These are phyloP conservation scores for Boletellus deceptivus DNA, from an alignment of 1,284 basidiomycete genomes.

Conservation along the genomic window DNA sequence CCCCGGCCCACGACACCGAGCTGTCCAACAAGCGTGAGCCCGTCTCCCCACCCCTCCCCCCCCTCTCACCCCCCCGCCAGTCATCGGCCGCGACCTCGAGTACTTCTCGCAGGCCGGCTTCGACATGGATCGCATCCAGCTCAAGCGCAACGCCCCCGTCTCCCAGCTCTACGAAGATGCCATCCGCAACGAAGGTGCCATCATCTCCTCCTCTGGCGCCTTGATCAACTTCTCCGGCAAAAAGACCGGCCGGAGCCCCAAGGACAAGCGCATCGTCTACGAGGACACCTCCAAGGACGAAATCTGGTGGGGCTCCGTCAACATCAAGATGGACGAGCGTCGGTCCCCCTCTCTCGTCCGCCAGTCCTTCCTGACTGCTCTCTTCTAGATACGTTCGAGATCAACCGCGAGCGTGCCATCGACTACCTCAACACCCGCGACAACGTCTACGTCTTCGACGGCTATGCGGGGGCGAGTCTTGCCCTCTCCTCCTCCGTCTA, in stretches of 20 bases:
- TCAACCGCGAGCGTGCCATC: constrained; percentile 99
- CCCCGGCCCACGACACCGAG: constrained; percentile 67
- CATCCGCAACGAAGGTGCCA: constrained; percentile 95
- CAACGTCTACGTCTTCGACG: constrained; percentile 99
- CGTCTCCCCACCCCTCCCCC: neutral
- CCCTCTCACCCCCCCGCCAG: constrained; percentile 34
- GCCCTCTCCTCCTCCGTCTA: constrained; percentile 4
- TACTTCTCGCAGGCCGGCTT: constrained; percentile 99
- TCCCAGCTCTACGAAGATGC: constrained; percentile 98
- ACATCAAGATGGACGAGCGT: constrained; percentile 99
- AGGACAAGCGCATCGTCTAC: constrained; percentile 99
- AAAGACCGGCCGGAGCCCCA: constrained; percentile 97
- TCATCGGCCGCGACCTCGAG: constrained; percentile 90
- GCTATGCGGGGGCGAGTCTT: constrained; percentile 80
- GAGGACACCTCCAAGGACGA: constrained; percentile 97
- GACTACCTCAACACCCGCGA: constrained; percentile 99
- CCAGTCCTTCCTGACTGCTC: constrained; percentile 1
- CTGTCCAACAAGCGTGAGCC: constrained; percentile 51
- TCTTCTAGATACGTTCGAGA: constrained; percentile 91
- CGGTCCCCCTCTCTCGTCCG: constrained; percentile 35
- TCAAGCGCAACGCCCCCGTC: constrained; percentile 94
- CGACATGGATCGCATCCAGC: constrained; percentile 89
- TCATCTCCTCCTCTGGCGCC: constrained; percentile 94
- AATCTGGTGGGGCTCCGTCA: constrained; percentile 99
- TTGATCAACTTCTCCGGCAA: constrained; percentile 99